phyloP scores from a whole-genome alignment of 352 stramenopile species.

The Phytophthora idaei region DNA sequence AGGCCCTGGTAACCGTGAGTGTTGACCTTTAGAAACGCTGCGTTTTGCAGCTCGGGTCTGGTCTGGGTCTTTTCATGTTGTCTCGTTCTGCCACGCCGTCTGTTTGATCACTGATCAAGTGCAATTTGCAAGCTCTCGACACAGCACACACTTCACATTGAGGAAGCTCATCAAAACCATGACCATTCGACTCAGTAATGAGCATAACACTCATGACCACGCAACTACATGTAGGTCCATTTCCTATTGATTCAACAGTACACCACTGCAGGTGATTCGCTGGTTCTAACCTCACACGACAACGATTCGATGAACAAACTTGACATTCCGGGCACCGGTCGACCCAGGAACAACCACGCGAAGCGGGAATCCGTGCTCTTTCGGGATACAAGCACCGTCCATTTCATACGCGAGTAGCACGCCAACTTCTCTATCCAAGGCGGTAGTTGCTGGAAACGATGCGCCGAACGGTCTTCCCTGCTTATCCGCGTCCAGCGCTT shows the following conservation, averaged over 20 bases:
- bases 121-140: background rate
- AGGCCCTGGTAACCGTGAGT: conserved; percentile 61
- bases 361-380: conserved; percentile 95
- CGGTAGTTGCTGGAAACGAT: conserved; percentile 89
- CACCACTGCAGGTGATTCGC: background rate
- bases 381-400: conserved; percentile 84
- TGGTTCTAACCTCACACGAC: conserved; percentile 9
- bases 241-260: background rate
- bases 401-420: conserved; percentile 96
- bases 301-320: conserved; percentile 92
- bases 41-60: background rate
- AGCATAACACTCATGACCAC: background rate
- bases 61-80: background rate
- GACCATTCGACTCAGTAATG: background rate
- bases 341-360: conserved; percentile 92
- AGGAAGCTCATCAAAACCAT: too few species aligned
- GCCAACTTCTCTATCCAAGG: conserved; percentile 85
- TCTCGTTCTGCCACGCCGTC: background rate
- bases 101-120: background rate
- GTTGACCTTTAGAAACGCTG: conserved; percentile 46
- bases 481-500: conserved; percentile 57
- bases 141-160: too few species aligned
- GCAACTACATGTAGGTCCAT: background rate
- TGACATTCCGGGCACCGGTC: conserved; percentile 92
- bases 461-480: conserved; percentile 55